phyloP scores from a whole-genome alignment of 83 land plant species.

The Isoetes engelmannii region DNA sequence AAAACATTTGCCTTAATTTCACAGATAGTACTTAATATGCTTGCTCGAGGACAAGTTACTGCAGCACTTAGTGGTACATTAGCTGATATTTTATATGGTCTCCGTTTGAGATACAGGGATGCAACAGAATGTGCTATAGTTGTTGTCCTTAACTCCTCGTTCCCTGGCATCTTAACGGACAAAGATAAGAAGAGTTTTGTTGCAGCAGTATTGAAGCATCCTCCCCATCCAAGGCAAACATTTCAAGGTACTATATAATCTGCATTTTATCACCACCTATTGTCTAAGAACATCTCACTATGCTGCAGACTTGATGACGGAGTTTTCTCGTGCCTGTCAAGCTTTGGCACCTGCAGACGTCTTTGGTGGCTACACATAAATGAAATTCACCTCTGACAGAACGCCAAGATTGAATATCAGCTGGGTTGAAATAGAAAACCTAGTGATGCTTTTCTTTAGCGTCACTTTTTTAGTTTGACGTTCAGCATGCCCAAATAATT shows the following conservation, averaged over 20 bases:
- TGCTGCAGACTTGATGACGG: slow-evolving; percentile 19
- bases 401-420: no score
- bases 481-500: no score
- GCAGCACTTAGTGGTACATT: slow-evolving; percentile 18
- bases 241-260: slow-evolving; percentile 20
- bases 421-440: no score
- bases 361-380: slow-evolving; percentile 3
- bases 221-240: slow-evolving; percentile 22
- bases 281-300: not conserved
- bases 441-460: no score
- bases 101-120: slow-evolving; percentile 13
- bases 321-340: slow-evolving; percentile 18
- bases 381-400: no score
- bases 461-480: no score
- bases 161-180: slow-evolving; percentile 16
- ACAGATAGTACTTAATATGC: slow-evolving; percentile 10
- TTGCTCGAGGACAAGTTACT: slow-evolving; percentile 12
- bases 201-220: slow-evolving; percentile 10
- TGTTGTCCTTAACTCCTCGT: slow-evolving; percentile 12
- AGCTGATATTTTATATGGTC: slow-evolving; percentile 28
- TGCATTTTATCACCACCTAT: not conserved
- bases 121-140: slow-evolving; percentile 12
- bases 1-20: not conserved
- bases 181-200: slow-evolving; percentile 20
- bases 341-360: slow-evolving; percentile 19